Base-by-base conservation (phyloP, 164 flowering plant genomes). In the Cinnamomum micranthum region DNA sequence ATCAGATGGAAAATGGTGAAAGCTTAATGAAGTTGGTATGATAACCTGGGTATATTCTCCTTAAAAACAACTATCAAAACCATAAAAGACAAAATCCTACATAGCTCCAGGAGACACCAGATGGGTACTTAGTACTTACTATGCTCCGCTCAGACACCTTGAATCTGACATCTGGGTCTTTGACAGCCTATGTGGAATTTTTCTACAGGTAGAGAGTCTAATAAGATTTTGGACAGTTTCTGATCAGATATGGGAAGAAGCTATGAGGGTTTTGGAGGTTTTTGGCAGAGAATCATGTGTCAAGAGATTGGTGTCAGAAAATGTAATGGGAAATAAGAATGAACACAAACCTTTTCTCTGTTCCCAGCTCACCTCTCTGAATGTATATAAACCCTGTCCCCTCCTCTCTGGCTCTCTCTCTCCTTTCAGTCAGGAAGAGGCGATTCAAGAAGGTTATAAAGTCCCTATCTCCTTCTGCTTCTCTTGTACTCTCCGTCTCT, bases 141-240 rank as follows among this genome's bases (percentile, higher is more conserved):
- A 41, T 58, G 22, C 24, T 60, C 23, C 20, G 52, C 24, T 51
- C 50, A 64, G 75, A 69, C 71, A 78, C 81, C 82, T 79, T 79
- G 82, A 79, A 79, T 77, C 80, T 31, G 71, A 55, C 50, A 68
- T 71, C 72, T 74, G 76, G 83, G 64, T 60, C 65, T 62, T 62
- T 25, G 59, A 62, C 74, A 73, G 77, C 62, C 79, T 79, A 81
- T 71, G 70, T 74, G 55, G 24, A 31, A 14, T 52, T 73, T 69
- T 20, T 27, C 15, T 15, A 69, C 71, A 20, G 28, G 10, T 23
- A 33, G 50, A 50, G 24, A 27, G 12, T 31, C 11, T 68, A 22
- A 7, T 31, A 6, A 58, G 50, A 35, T 47, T 74, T 22, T 66
- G 58, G 65, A 72, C 77, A 75, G 66, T 17, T 25, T 73, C 74